Evolutionary conservation across 441 rosid genomes (phyloP), one percentile per base, ranked within the genome.

Genomic region (Euphorbia schlechtendalii): DNA sequence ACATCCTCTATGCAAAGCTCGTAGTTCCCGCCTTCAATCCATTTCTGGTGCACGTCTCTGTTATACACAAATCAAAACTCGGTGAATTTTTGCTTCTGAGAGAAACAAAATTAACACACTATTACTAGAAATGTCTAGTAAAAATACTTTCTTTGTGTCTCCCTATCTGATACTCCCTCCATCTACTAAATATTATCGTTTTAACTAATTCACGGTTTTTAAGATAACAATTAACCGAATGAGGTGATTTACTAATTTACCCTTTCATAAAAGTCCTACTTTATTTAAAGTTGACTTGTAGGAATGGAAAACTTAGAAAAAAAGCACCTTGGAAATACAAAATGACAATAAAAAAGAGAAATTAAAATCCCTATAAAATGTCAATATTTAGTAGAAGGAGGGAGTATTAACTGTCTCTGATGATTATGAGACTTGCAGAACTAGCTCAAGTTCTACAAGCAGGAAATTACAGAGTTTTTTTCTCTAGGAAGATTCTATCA

Each of bases 1-100:
- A 94, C 99, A 66, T 91, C 99, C 52, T 91, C 99, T 0, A 94
- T 94, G 65, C 99, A 91, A 48, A 94, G 68, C 73, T 94, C 99
- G 20, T 91, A 94, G 83, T 94, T 94, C 43, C 98, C 98, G 17
- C 99, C 99, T 79, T 94, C 99, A 0, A 91, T 91, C 99, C 99
- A 94, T 73, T 94, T 94, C 73, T 85, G 96, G 74, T 94, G 99
- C 20, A 94, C 98, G 59, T 94, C 99, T 77, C 99, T 94, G 94
- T 73, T 67, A 64, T 51, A 62, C n/a, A 8, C 38, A 15, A 55
- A 27, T 17, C 36, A 22, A 24, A 54, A 0, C 21, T 15, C 53
- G 28, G 43, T 5, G 9, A 45, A 45, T 22, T 22, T 51, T 63
- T 27, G 24, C 51, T 32, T 21, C 51, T 9, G 9, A 14, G 46